Evolutionary conservation across 345 rosid species (phyloP).

Genomic region (Mercurialis annua): DNA sequence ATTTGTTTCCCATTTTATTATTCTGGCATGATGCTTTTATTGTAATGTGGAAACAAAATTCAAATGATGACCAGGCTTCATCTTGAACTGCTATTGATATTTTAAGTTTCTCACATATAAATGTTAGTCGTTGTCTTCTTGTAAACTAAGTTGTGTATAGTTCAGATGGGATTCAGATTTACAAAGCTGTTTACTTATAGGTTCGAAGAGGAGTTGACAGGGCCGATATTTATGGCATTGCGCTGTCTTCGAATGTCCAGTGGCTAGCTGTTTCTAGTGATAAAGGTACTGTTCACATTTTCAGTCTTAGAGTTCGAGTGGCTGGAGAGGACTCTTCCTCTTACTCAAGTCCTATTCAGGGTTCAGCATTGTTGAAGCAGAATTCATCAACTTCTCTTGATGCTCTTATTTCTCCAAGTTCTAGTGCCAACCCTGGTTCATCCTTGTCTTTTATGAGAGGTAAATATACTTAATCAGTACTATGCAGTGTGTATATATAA

Average conservation of each 20-base stretch:
- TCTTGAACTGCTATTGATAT: background rate
- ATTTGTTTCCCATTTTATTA: background rate
- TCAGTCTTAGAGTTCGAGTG: slow-evolving; percentile 80
- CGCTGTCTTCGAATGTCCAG: slow-evolving; percentile 68
- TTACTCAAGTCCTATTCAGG: slow-evolving; percentile 30
- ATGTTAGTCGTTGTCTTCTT: background rate
- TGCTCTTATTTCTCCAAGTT: slow-evolving; percentile 60
- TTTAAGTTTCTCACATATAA: background rate
- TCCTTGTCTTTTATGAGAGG: slow-evolving; percentile 90
- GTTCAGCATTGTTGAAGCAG: slow-evolving; percentile 35
- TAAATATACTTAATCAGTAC: slow-evolving; percentile 15
- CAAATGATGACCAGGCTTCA: background rate
- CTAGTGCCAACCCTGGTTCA: slow-evolving; percentile 73
- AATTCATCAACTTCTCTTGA: slow-evolving; percentile 65
- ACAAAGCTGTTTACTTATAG: slow-evolving; percentile 34
- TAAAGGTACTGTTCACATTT: slow-evolving; percentile 83
- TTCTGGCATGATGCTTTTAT: background rate
- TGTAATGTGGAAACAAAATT: background rate
- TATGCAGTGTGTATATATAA: background rate
- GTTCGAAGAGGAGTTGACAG: slow-evolving; percentile 89
- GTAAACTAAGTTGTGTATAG: background rate
- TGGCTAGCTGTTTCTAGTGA: slow-evolving; percentile 94
- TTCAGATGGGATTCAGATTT: slow-evolving; percentile 7
- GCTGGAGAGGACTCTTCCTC: slow-evolving; percentile 61
- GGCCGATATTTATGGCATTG: slow-evolving; percentile 81